Evolutionary conservation across 1,284 basidiomycete genomes (phyloP), one percentile per base, ranked within the genome.

Genomic region (Ustilago lituana): DNA sequence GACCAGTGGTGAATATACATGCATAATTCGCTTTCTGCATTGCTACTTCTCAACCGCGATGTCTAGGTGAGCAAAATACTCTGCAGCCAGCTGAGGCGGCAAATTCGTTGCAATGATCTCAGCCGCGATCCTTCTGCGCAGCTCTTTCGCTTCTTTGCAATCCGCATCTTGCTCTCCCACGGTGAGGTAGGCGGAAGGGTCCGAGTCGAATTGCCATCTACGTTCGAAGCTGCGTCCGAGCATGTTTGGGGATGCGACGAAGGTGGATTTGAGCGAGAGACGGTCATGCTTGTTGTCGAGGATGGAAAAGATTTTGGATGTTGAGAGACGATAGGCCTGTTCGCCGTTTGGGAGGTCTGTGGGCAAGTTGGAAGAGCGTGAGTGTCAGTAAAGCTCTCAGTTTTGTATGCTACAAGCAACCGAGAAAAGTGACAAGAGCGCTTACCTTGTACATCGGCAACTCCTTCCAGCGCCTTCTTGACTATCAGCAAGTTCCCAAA

Each of bases 361-460:
- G n/a, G n/a, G 0, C 17, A 38, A 27, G 29, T 6, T 10, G 14
- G 19, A 45, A 33, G 26, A 7, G 10, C 32, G 37, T 58, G 23
- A 57, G 50, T 27, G 9, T 22, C 2, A 5, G 15, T 27, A n/a
- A n/a, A n/a, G n/a, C n/a, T n/a, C n/a, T n/a, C n/a, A n/a, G n/a
- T n/a, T n/a, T n/a, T n/a, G n/a, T n/a, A n/a, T n/a, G n/a, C n/a
- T n/a, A n/a, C n/a, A n/a, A n/a, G n/a, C n/a, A n/a, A n/a, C n/a
- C n/a, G n/a, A n/a, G n/a, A n/a, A n/a, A n/a, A n/a, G n/a, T n/a
- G n/a, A n/a, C n/a, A n/a, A n/a, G n/a, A 4, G 10, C 12, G 51
- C 70, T 35, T 41, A 73, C 71, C 46, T 58, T 70, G 66, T 3
- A 57, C 53, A 37, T 70, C 59, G 29, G 55, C 46, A 0, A 67